A percentile compares a stretch with the other conserved stretches of the same genome.
These are phyloP conservation scores for Cubamyces sp. DNA, from an alignment of 768 basidiomycete species.

Conservation along the genomic window DNA sequence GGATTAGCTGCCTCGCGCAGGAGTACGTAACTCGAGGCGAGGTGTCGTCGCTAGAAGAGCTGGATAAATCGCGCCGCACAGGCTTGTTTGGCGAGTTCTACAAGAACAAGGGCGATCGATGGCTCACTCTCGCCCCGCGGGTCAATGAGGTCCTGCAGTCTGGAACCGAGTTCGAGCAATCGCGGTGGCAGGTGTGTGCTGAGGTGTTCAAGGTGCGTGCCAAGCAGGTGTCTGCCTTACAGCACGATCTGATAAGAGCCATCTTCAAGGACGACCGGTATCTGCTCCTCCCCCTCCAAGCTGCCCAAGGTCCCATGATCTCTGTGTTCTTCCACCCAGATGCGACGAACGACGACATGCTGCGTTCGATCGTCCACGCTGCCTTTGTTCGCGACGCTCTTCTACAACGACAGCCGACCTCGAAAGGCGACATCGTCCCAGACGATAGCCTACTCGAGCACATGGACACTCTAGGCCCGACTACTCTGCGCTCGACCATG, in stretches of 20 bases:
- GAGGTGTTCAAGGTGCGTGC: slow-evolving; percentile 31
- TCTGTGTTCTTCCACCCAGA: slow-evolving; percentile 32
- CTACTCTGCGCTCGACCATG: slow-evolving; percentile 16
- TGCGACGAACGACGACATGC: slow-evolving; percentile 31
- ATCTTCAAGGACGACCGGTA: slow-evolving; percentile 30
- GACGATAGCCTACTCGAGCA: neutral
- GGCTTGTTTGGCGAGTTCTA: slow-evolving; percentile 36
- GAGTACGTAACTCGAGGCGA: slow-evolving; percentile 20
- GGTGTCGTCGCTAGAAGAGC: slow-evolving; percentile 23
- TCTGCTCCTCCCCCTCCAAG: slow-evolving; percentile 28
- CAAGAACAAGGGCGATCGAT: slow-evolving; percentile 27
- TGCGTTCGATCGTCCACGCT: slow-evolving; percentile 33
- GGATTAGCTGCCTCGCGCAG: slow-evolving; percentile 30
- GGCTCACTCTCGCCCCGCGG: slow-evolving; percentile 28
- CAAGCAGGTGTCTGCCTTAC: neutral
- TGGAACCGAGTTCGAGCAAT: slow-evolving; percentile 20
- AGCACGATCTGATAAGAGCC: slow-evolving; percentile 2
- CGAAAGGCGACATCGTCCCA: neutral
- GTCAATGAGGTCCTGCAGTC: slow-evolving; percentile 27
- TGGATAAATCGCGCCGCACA: slow-evolving; percentile 23
- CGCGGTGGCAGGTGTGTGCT: slow-evolving; percentile 29
- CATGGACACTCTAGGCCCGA: neutral
- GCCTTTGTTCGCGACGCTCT: slow-evolving; percentile 19
- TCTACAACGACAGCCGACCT: neutral
- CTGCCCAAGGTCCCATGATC: slow-evolving; percentile 10